phyloP scores from a whole-genome alignment of 2,329 filamentous ascomycete species.

The Ophiostoma sp. region DNA sequence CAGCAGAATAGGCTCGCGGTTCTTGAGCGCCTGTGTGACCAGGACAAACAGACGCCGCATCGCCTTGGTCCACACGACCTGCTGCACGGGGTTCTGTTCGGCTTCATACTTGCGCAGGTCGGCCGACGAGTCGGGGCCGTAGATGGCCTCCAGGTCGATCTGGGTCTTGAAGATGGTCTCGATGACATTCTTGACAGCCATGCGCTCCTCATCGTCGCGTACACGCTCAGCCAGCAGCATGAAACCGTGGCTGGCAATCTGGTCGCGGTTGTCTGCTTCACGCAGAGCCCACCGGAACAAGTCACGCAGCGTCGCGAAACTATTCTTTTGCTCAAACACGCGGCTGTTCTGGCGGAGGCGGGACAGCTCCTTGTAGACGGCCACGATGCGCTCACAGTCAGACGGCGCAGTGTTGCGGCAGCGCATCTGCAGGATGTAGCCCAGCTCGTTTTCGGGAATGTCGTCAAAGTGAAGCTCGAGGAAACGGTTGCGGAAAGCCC shows the following conservation, averaged over 20 bases:
- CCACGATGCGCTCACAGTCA: constrained; percentile 85
- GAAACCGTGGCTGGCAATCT: constrained; percentile 87
- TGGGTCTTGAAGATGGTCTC: constrained; percentile 84
- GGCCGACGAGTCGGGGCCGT: constrained; percentile 55
- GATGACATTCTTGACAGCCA: constrained; percentile 79
- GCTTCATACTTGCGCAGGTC: constrained; percentile 44
- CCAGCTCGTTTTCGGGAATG: constrained; percentile 89
- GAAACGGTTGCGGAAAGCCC: constrained; percentile 95
- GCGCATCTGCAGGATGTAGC: constrained; percentile 82
- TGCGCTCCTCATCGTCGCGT: constrained; percentile 79
- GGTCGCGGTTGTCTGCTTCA: constrained; percentile 75
- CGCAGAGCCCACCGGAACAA: constrained; percentile 92
- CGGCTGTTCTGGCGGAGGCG: constrained; percentile 82
- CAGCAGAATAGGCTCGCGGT: constrained; percentile 89
- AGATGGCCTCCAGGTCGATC: constrained; percentile 69
- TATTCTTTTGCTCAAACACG: constrained; percentile 93
- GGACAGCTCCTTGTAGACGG: constrained; percentile 89
- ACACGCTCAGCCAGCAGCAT: constrained; percentile 95
- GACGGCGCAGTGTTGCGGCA: constrained; percentile 83
- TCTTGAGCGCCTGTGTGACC: constrained; percentile 76
- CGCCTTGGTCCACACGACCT: constrained; percentile 87
- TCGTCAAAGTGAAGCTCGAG: constrained; percentile 97
- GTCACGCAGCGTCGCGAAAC: constrained; percentile 93
- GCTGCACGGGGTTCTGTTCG: constrained; percentile 46
- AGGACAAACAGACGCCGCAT: constrained; percentile 90